Evolutionary conservation across 768 basidiomycete species (phyloP).

Genomic region (Phanerodontia chrysosporium): DNA sequence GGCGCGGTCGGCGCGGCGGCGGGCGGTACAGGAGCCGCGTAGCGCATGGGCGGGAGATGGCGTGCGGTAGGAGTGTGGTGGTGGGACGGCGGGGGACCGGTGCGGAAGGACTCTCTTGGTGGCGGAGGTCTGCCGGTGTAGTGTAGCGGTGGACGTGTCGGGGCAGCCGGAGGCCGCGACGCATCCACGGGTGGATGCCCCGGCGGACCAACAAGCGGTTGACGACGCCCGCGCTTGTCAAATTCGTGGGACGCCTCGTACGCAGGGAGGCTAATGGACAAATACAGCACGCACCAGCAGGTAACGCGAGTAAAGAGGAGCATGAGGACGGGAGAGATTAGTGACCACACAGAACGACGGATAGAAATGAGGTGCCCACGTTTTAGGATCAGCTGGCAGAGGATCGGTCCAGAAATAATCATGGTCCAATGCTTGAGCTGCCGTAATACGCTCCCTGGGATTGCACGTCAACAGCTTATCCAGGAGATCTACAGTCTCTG

Average conservation of each 20-base stretch:
- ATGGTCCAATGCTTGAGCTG: constrained; percentile 82
- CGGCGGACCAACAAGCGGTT: constrained; percentile 21
- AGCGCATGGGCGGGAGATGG: constrained; percentile 5
- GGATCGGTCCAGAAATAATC: constrained; percentile 95
- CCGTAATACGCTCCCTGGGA: constrained; percentile 80
- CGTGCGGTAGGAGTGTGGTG: constrained; percentile 10
- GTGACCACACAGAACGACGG: neutral
- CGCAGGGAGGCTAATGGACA: constrained; percentile 49
- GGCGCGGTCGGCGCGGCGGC: constrained; percentile 11
- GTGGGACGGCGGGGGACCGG: constrained; percentile 12
- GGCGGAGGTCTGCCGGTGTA: constrained; percentile 32
- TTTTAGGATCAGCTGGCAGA: constrained; percentile 78
- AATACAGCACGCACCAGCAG: neutral
- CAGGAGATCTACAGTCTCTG: constrained; percentile 75
- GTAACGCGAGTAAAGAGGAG: neutral
- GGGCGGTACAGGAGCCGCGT: constrained; percentile 14
- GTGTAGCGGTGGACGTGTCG: constrained; percentile 17
- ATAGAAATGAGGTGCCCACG: constrained; percentile 40
- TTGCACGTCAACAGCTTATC: constrained; percentile 82
- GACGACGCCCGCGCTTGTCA: constrained; percentile 65
- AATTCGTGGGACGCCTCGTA: constrained; percentile 86
- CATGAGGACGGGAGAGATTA: neutral
- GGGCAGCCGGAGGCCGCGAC: constrained; percentile 21
- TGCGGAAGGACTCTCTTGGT: constrained; percentile 31
- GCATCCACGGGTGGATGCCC: constrained; percentile 18